phyloP scores from a whole-genome alignment of 2,329 filamentous ascomycete species.

The Alternaria triticimaculans region DNA sequence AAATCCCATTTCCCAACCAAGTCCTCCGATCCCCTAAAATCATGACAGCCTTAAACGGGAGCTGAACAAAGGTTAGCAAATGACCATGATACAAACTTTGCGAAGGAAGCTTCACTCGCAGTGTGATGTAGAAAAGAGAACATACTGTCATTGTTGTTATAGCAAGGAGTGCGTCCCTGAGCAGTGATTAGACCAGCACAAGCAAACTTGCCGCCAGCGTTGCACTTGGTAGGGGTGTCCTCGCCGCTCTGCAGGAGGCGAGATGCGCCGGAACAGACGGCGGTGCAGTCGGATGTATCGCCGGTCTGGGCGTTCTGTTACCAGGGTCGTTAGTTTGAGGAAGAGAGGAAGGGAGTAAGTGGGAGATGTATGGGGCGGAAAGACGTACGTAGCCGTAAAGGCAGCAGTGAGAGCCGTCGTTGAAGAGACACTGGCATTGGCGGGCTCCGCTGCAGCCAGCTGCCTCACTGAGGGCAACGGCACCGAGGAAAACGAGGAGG shows the following conservation, averaged over 20 bases:
- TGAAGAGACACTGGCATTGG: conserved; percentile 14
- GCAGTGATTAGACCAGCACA: conserved; percentile 11
- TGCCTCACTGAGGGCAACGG: conserved; percentile 10
- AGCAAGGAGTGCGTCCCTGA: conserved; percentile 13
- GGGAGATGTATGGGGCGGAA: not conserved
- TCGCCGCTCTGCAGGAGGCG: conserved; percentile 7
- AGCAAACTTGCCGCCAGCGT: conserved; percentile 14
- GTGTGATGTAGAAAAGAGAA: too few relatives aligned
- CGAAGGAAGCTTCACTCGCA: too few relatives aligned
- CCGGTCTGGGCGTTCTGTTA: not conserved
- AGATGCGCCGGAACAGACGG: conserved; percentile 7
- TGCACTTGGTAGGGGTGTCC: conserved; percentile 7
- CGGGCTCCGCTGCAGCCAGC: conserved; percentile 1
- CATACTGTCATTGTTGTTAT: not conserved
- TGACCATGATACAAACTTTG: too few relatives aligned
- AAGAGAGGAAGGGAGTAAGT: not conserved
- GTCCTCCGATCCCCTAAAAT: too few relatives aligned
- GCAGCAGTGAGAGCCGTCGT: conserved; percentile 14
- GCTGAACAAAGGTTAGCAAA: too few relatives aligned
- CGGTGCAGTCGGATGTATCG: conserved; percentile 6
- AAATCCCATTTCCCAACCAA: too few relatives aligned
- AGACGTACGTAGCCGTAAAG: conserved; percentile 10
- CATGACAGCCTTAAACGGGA: too few relatives aligned
- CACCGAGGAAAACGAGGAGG: conserved; percentile 8
- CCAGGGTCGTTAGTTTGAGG: not conserved